Base-by-base conservation (phyloP, 179 eudicot genomes). In the Spinacia oleracea region DNA sequence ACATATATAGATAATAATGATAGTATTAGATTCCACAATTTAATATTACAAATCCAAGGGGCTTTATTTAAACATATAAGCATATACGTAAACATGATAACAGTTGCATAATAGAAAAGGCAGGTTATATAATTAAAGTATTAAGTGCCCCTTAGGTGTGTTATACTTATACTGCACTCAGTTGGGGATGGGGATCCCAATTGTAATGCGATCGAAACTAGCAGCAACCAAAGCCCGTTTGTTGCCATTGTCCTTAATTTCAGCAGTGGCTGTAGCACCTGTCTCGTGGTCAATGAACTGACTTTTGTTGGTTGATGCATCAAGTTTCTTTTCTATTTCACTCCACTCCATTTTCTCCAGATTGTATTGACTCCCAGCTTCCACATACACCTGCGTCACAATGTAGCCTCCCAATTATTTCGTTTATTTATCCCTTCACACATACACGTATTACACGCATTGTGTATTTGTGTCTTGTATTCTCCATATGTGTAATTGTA, bases 351-450 rank as follows among this genome's bases (percentile, higher is more conserved):
- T 70, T 3, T n/a, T 70, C 56, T 9, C 5, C 0, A 70, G 51
- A 55, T n/a, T 70, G 29, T 1, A 4, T 0, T 6, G 7, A 3
- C 23, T 6, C 31, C 73, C 55, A 70, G 73, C 73, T 70, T 23
- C 35, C 73, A 45, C 73, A 45, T 43, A 70, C 73, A 70, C 73
- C 73, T 70, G 56, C 32, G 10, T n/a, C 11, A 70, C 2, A 12
- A 11, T n/a, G 51, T 16, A 11, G 12, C 11, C 12, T n/a, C n/a
- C n/a, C n/a, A n/a, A 46, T 12, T 46, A 46, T 11, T 10, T 46
- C 51, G 12, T 46, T 46, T 46, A 3, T 46, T 46, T 9, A 15
- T 12, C 12, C 25, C 9, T 45, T 3, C 9, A 45, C 50, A 9
- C 50, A 45, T 45, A 9, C 50, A 45, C 12, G 50, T 45, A 9